These are phyloP conservation scores for Myrica gale DNA, from an alignment of 306 rosid genomes.

Conservation along the genomic window DNA sequence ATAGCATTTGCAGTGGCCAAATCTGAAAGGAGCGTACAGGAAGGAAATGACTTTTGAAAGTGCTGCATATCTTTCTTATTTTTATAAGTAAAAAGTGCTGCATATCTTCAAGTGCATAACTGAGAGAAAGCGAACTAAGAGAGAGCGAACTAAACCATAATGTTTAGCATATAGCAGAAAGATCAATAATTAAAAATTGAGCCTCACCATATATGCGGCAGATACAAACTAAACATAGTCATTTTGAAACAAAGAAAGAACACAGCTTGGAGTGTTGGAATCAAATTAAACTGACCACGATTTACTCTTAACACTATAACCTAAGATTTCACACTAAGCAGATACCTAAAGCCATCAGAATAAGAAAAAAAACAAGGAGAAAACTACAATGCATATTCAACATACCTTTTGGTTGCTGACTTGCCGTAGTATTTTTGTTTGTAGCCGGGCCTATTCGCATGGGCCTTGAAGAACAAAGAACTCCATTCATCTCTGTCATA, in stretches of 20 bases:
- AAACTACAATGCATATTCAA: neutral
- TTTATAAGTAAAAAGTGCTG: no score
- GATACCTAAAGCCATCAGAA: neutral
- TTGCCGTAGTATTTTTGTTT: slow-evolving; percentile 62
- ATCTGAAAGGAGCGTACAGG: slow-evolving; percentile 53
- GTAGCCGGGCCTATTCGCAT: slow-evolving; percentile 96
- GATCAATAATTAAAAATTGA: slow-evolving; percentile 11
- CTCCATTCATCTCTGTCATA: slow-evolving; percentile 96
- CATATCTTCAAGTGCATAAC: slow-evolving; percentile 55
- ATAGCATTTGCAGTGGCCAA: slow-evolving; percentile 57
- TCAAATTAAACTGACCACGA: slow-evolving; percentile 1
- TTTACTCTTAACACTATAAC: neutral
- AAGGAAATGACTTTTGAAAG: slow-evolving; percentile 51
- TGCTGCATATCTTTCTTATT: slow-evolving; percentile 54
- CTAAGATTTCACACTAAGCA: neutral
- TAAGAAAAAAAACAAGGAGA: neutral
- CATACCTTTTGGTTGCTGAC: slow-evolving; percentile 74
- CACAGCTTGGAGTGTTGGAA: neutral
- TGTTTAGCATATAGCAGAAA: slow-evolving; percentile 22
- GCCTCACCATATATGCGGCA: neutral
- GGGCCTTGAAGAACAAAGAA: slow-evolving; percentile 77
- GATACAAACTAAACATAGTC: slow-evolving; percentile 8
- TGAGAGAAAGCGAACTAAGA: slow-evolving; percentile 38
- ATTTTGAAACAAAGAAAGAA: neutral
- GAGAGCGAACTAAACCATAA: slow-evolving; percentile 30